These are phyloP conservation scores for Thelonectria rubi DNA, from an alignment of 2,329 filamentous ascomycete genomes.

Conservation along the genomic window DNA sequence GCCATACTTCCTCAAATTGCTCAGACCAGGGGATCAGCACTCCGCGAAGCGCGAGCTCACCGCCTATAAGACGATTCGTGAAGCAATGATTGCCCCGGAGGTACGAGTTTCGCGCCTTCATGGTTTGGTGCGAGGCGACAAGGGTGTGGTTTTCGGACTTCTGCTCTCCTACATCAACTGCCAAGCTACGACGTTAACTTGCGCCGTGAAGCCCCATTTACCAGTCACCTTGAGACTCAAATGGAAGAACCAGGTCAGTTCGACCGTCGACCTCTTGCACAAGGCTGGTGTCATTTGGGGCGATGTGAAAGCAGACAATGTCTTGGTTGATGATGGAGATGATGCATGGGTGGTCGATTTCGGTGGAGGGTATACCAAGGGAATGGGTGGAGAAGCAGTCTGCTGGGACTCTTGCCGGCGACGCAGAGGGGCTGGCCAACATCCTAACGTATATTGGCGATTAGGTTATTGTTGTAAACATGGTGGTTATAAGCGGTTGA, in stretches of 20 bases:
- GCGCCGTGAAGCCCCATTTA: constrained; percentile 10
- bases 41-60: constrained; percentile 21
- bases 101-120: constrained; percentile 27
- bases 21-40: constrained; percentile 14
- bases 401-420: background rate
- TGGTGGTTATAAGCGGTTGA: too few relatives aligned
- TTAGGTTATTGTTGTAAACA: too few relatives aligned
- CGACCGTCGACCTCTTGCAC: background rate
- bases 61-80: constrained; percentile 25
- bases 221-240: constrained; percentile 1
- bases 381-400: background rate
- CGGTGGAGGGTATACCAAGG: constrained; percentile 5
- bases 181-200: constrained; percentile 11
- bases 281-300: constrained; percentile 5
- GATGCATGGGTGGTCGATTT: constrained; percentile 8
- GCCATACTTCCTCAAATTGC: constrained; percentile 24
- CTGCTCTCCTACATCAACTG: constrained; percentile 33
- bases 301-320: constrained; percentile 4
- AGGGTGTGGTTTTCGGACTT: constrained; percentile 22
- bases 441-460: background rate
- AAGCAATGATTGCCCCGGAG: constrained; percentile 9
- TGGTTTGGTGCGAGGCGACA: constrained; percentile 11
- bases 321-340: background rate
- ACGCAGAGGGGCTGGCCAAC: background rate
- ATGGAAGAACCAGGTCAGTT: constrained; percentile 18